Percentiles rank a stretch among this genome's conserved stretches.
Conservation (phyloP, 768 basidiomycete genomes). For the Lactarius psammicola region DNA sequence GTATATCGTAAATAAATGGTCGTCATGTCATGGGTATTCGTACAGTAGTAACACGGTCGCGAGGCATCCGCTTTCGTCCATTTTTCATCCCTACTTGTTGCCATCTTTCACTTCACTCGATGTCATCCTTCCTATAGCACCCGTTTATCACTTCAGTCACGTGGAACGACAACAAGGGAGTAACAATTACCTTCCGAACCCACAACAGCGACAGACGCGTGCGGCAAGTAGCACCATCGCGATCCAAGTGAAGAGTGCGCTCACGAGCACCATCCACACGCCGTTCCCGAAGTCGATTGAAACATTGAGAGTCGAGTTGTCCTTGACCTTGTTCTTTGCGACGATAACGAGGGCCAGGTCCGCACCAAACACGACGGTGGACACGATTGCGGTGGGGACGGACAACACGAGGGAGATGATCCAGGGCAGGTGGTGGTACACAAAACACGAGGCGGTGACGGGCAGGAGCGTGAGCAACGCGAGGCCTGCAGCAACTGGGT, state of each 20-base stretch:
- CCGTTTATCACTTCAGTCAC: background rate
- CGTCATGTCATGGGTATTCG: background rate
- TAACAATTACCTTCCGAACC: constrained; percentile 31
- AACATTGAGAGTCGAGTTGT: constrained; percentile 43
- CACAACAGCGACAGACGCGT: constrained; percentile 66
- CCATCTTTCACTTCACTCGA: background rate
- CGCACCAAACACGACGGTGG: constrained; percentile 53
- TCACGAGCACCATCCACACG: constrained; percentile 68
- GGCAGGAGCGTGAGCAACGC: constrained; percentile 52
- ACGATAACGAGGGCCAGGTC: constrained; percentile 62
- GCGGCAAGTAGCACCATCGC: constrained; percentile 61
- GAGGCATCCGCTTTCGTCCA: background rate
- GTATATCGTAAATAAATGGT: background rate
- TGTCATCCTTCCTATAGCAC: background rate
- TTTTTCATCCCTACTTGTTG: background rate
- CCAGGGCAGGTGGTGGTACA: constrained; percentile 49
- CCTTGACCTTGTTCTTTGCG: constrained; percentile 45
- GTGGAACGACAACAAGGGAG: background rate
- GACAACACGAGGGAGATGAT: constrained; percentile 59
- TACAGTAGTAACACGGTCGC: background rate
- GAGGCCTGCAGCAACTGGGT: constrained; percentile 62
- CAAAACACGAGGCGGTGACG: constrained; percentile 24
- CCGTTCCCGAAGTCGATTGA: constrained; percentile 59
- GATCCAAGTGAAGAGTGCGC: constrained; percentile 55
- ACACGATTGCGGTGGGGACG: constrained; percentile 55